A percentile compares a stretch with the other conserved stretches of the same genome.
Evolutionary conservation across 768 basidiomycete genomes (phyloP).

Genomic region (Tylopilus plumbeoviolaceoides): DNA sequence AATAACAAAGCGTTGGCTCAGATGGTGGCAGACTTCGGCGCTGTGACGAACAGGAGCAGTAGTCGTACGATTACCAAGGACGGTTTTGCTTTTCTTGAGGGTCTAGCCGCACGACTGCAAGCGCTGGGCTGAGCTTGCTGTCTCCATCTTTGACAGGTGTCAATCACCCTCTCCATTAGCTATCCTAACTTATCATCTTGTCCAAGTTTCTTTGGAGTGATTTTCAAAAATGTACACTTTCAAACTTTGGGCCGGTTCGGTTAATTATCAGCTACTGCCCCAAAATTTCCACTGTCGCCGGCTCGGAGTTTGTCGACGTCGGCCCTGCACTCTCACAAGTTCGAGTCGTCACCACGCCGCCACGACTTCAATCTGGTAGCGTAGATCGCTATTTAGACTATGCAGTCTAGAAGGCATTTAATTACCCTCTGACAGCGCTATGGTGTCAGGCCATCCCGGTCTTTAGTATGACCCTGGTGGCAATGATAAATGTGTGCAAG

Average conservation of each 20-base stretch:
- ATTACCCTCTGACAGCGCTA: too few species aligned
- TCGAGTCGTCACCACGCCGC: too few species aligned
- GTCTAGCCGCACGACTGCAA: slow-evolving; percentile 51
- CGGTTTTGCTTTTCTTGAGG: slow-evolving; percentile 65
- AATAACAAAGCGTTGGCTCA: slow-evolving; percentile 55
- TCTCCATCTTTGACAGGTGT: background rate
- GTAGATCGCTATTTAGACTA: background rate
- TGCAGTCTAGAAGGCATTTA: background rate
- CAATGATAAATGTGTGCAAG: background rate
- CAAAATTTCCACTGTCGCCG: background rate
- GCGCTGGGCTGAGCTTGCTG: slow-evolving; percentile 14
- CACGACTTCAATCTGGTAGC: background rate
- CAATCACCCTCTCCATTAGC: too few species aligned
- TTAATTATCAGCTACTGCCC: background rate
- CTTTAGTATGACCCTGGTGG: too few species aligned
- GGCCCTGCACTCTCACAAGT: too few species aligned
- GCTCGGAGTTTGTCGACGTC: background rate
- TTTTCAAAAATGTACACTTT: background rate
- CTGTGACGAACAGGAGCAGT: slow-evolving; percentile 62
- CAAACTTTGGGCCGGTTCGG: background rate
- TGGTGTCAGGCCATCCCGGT: too few species aligned
- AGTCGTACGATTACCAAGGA: slow-evolving; percentile 77
- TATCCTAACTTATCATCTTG: too few species aligned
- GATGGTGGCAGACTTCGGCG: slow-evolving; percentile 68
- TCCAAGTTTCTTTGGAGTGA: background rate